Percentiles rank a stretch among this genome's conserved stretches.
These are phyloP conservation scores for Delitschia confertaspora DNA, from an alignment of 495 filamentous ascomycete species.

Conservation along the genomic window DNA sequence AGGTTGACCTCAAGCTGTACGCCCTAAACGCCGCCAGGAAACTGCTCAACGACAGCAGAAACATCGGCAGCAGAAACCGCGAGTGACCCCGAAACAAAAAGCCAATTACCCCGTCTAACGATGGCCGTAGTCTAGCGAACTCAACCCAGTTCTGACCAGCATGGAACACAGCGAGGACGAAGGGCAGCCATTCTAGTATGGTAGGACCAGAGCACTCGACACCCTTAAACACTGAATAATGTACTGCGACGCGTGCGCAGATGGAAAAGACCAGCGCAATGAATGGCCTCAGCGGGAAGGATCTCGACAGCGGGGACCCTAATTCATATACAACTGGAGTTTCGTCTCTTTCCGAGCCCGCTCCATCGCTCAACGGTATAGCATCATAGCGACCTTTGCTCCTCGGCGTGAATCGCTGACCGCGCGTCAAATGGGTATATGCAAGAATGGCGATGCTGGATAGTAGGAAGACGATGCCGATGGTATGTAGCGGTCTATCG, in stretches of 20 bases:
- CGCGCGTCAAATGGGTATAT: slow-evolving; percentile 7
- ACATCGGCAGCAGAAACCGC: slow-evolving; percentile 20
- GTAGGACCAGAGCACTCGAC: slow-evolving; percentile 25
- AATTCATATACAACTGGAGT: background rate
- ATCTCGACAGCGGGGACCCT: too few relatives aligned
- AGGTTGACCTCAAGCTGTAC: slow-evolving; percentile 19
- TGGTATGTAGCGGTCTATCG: slow-evolving; percentile 33
- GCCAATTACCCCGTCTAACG: slow-evolving; percentile 1
- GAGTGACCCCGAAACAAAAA: slow-evolving; percentile 9
- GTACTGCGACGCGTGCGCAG: slow-evolving; percentile 25
- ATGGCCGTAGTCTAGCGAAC: background rate
- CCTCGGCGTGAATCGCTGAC: background rate
- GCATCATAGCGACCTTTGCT: slow-evolving; percentile 16
- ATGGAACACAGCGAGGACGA: slow-evolving; percentile 16
- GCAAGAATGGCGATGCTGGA: slow-evolving; percentile 22
- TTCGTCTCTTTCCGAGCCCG: background rate
- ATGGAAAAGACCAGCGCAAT: slow-evolving; percentile 21
- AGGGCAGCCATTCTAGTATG: slow-evolving; percentile 18
- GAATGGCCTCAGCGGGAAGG: background rate
- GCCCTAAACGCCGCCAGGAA: slow-evolving; percentile 12
- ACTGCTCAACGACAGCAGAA: slow-evolving; percentile 21
- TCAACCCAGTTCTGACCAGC: background rate
- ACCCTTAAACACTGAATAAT: slow-evolving; percentile 20
- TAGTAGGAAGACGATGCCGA: slow-evolving; percentile 22
- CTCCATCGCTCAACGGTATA: slow-evolving; percentile 11